Base-by-base conservation (phyloP, 495 filamentous ascomycete genomes). In the Jackrogersella minutella region DNA sequence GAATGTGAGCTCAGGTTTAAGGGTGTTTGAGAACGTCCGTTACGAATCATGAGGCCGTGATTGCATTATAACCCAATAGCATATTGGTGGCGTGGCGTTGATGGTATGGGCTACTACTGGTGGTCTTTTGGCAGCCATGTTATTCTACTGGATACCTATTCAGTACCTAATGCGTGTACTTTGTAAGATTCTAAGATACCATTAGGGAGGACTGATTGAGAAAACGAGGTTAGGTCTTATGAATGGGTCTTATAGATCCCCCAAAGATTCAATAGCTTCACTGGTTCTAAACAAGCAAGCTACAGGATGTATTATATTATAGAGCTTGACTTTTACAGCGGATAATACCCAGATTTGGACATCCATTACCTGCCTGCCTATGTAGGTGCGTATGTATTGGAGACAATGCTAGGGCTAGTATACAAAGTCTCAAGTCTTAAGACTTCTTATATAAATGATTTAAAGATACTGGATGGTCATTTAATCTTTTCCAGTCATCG, bases 301-400 rank as follows among this genome's bases (percentile, higher is more conserved):
- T 47, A 37, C 37, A 13, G 5, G 51, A 41, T 49, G 50, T 62
- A 51, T 56, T 51, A 28, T 64, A 52, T 30, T 64, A 58, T 51
- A 24, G 13, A 51, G 43, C 37, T 58, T 26, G 14, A 43, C 40
- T 14, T 49, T 11, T 43, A 3, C 26, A 51, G n/a, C 26, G 37
- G 26, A 26, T 5, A 65, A 52, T 53, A 39, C 21, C 46, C 41
- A 51, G 7, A 30, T 21, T 51, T 51, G 50, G 33, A 11, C n/a
- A n/a, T n/a, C n/a, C n/a, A n/a, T n/a, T n/a, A n/a, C n/a, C n/a
- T n/a, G 31, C 11, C 30, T 39, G 16, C 26, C 36, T 40, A 36
- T 26, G 6, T 28, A 49, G 7, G 17, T 13, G 1, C 10, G n/a
- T 30, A 55, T 9, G 5, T 28, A 44, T 34, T 21, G 1, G 8